Conservation (phyloP, 2,329 filamentous ascomycete species). For the Xylaria hypoxylon region DNA sequence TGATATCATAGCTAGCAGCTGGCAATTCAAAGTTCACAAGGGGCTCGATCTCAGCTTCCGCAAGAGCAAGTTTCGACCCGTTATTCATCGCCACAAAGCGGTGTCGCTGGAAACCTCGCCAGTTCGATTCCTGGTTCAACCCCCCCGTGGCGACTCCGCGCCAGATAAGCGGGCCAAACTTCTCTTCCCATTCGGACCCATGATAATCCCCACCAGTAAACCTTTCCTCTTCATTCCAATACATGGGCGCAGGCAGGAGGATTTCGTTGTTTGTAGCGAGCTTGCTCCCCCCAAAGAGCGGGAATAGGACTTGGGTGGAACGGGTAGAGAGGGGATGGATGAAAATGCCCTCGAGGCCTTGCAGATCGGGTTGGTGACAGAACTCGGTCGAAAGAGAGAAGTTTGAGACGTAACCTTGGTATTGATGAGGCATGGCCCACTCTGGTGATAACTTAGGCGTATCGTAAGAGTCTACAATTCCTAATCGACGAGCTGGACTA, state of each 20-base stretch:
- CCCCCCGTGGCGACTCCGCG: slow-evolving; percentile 76
- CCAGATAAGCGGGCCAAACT: slow-evolving; percentile 68
- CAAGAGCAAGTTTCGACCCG: slow-evolving; percentile 65
- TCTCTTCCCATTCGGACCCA: slow-evolving; percentile 68
- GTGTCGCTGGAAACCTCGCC: slow-evolving; percentile 79
- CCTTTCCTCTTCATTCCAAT: slow-evolving; percentile 72
- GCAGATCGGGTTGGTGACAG: slow-evolving; percentile 74
- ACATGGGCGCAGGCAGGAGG: slow-evolving; percentile 75
- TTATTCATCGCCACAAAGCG: slow-evolving; percentile 81
- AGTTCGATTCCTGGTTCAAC: slow-evolving; percentile 68
- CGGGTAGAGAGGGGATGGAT: slow-evolving; percentile 69
- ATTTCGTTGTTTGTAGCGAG: slow-evolving; percentile 77
- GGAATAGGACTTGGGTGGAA: slow-evolving; percentile 68
- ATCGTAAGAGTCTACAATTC: slow-evolving; percentile 58
- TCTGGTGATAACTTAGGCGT: slow-evolving; percentile 60
- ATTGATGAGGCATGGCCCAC: slow-evolving; percentile 61
- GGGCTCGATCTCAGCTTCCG: slow-evolving; percentile 57
- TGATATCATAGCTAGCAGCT: slow-evolving; percentile 59
- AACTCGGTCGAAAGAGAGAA: slow-evolving; percentile 70
- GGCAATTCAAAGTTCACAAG: slow-evolving; percentile 68
- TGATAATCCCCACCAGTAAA: slow-evolving; percentile 69
- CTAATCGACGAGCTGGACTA: slow-evolving; percentile 67
- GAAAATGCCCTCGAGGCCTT: slow-evolving; percentile 72
- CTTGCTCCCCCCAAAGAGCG: slow-evolving; percentile 77
- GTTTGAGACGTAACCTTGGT: slow-evolving; percentile 70